Base-by-base conservation (phyloP, 2,329 filamentous ascomycete genomes). In the Alternaria novae-zelandiae region DNA sequence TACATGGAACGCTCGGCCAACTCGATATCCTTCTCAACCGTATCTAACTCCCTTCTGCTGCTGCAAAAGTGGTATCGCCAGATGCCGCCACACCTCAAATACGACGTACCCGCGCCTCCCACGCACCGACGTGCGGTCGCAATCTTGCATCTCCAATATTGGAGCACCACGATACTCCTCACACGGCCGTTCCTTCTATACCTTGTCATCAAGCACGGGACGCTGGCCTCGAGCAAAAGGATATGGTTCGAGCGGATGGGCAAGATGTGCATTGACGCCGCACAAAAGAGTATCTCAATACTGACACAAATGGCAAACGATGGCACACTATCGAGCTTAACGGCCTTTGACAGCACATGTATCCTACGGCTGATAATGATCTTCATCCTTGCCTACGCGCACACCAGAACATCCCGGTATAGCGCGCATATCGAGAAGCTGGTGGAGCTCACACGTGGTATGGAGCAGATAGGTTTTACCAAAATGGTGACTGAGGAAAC, bases 331-430 rank as follows among this genome's bases (percentile, higher is more conserved):
- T 77, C 76, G 12, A 76, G 74, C 46, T 59, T 79, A 2, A 79
- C 75, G 2, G 76, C 76, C 5, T 78, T 77, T 44, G 78, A 80
- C 53, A 78, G 77, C 63, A 79, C 77, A 1, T 76, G 76, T 53
- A 59, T 79, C 9, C 65, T 80, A 6, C 70, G 77, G 6, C 57
- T 76, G 20, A 61, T 76, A 32, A 78, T 79, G 67, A 75, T 80
- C 4, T 80, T 78, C 59, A 75, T 79, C 51, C 69, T 79, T 13
- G 77, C 77, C 8, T 79, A 74, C 50, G 72, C 70, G 7, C 75
- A 76, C 41, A 77, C 74, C 7, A 70, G 72, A 45, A 64, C 65
- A 25, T 59, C 70, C 5, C 71, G 74, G 10, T 77, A 77, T 47
- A 72, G 70, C 26, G 55, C 59, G 11, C 66, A 77, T 21, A 78